Evolutionary conservation across 306 rosid species (phyloP).

Genomic region (Prunus davidiana): DNA sequence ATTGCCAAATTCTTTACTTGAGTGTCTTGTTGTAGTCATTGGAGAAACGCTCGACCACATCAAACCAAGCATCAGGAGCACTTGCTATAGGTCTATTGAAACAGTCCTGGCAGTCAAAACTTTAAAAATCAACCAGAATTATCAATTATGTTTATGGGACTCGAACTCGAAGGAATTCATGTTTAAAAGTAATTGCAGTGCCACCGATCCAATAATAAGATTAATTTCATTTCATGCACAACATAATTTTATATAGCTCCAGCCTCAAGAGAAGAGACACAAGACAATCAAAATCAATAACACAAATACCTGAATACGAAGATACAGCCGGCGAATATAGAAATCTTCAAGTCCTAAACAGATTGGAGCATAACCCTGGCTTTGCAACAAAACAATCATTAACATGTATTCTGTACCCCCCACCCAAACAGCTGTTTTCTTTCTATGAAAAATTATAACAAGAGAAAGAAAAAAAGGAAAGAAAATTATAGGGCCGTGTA

Average conservation of each 20-base stretch:
- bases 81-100: conserved; percentile 91
- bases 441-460: not conserved
- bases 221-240: not conserved
- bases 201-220: not conserved
- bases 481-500: not conserved
- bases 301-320: conserved; percentile 70
- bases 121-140: not conserved
- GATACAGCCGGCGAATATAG: conserved; percentile 74
- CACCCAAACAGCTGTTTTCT: not conserved
- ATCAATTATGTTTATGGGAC: not conserved
- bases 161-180: not conserved
- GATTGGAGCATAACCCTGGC: conserved; percentile 82
- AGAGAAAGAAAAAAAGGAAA: not conserved
- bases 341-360: conserved; percentile 93
- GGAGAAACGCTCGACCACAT: conserved; percentile 91
- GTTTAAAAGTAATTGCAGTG: not conserved
- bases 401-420: not conserved
- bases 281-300: not conserved
- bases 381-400: not conserved
- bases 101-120: conserved; percentile 58
- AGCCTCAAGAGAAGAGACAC: not conserved
- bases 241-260: too few species aligned
- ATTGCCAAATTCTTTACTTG: conserved; percentile 32
- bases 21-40: conserved; percentile 88
- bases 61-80: conserved; percentile 98